A percentile compares a stretch with the other conserved stretches of the same genome.
Evolutionary conservation across 257 asterid genomes (phyloP).

Genomic region (Anisodus tanguticus): DNA sequence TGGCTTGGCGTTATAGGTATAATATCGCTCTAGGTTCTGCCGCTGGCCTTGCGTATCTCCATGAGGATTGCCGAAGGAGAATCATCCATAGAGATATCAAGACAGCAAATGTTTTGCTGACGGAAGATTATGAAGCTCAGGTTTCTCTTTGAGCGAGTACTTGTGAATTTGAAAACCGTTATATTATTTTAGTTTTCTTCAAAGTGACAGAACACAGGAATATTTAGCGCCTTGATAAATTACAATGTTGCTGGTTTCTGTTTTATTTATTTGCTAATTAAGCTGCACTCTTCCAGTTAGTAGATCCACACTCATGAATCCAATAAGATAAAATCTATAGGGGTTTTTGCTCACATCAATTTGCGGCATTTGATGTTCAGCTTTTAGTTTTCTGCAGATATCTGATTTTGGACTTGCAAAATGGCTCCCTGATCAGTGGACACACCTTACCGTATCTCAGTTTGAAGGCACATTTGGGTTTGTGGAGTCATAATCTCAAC

Average conservation of each 20-base stretch:
- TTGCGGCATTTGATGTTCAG: conserved; percentile 33
- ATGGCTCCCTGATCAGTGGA: conserved; percentile 99
- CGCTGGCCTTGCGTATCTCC: conserved; percentile 83
- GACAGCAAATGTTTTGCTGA: conserved; percentile 87
- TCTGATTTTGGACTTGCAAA: conserved; percentile 97
- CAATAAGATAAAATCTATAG: neutral
- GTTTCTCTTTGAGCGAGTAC: conserved; percentile 39
- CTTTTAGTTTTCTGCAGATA: conserved; percentile 56
- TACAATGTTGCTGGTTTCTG: neutral
- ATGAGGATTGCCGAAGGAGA: conserved; percentile 93
- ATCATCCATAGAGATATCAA: conserved; percentile 92
- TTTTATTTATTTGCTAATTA: neutral
- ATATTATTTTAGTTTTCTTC: conserved; percentile 15
- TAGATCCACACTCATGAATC: neutral
- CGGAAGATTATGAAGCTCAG: conserved; percentile 87
- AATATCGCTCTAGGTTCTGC: conserved; percentile 79
- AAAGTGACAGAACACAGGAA: neutral
- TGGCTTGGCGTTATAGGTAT: conserved; percentile 66
- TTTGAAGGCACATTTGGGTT: conserved; percentile 98
- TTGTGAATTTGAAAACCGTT: neutral
- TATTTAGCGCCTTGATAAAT: conserved; percentile 12
- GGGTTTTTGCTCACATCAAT: neutral
- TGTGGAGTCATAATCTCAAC: conserved; percentile 27
- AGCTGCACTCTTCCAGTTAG: neutral
- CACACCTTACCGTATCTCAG: conserved; percentile 80